phyloP scores from a whole-genome alignment of 1,284 basidiomycete genomes.

The Fomitopsis schrenkii region DNA sequence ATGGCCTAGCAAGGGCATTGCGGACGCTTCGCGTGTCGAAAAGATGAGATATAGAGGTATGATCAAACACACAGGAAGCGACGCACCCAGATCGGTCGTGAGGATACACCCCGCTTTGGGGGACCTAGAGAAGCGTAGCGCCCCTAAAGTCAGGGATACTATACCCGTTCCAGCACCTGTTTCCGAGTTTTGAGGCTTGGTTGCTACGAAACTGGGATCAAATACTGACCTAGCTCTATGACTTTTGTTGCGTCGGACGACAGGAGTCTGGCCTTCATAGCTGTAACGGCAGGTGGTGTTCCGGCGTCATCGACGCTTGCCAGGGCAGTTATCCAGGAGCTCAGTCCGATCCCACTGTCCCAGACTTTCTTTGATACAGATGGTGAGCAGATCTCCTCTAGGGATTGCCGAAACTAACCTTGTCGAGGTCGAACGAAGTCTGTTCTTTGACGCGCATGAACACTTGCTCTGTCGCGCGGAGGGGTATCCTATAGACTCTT shows the following conservation, averaged over 20 bases:
- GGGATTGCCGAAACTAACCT: slow-evolving; percentile 44
- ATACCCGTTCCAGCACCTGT: slow-evolving; percentile 82
- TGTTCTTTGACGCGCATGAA: slow-evolving; percentile 64
- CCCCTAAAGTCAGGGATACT: slow-evolving; percentile 64
- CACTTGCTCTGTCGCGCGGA: slow-evolving; percentile 15
- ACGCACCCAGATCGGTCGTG: slow-evolving; percentile 74
- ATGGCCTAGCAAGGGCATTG: slow-evolving; percentile 71
- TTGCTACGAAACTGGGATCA: neutral
- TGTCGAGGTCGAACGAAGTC: slow-evolving; percentile 86
- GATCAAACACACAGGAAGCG: neutral
- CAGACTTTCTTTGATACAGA: slow-evolving; percentile 72
- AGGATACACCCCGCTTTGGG: slow-evolving; percentile 41
- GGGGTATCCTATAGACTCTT: slow-evolving; percentile 47
- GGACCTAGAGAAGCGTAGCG: slow-evolving; percentile 36
- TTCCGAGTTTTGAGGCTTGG: neutral
- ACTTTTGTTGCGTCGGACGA: slow-evolving; percentile 35
- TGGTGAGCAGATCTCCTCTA: neutral
- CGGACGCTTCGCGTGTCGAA: slow-evolving; percentile 53
- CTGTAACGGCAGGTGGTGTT: slow-evolving; percentile 14
- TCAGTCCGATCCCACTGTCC: slow-evolving; percentile 84
- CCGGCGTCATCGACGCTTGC: slow-evolving; percentile 1
- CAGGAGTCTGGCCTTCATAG: slow-evolving; percentile 35
- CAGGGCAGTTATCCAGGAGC: slow-evolving; percentile 62
- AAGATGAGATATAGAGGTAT: neutral
- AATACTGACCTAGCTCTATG: slow-evolving; percentile 61